Evolutionary conservation across 768 basidiomycete genomes (phyloP), one percentile per base, ranked within the genome.

Genomic region (Solioccasus polychromus): DNA sequence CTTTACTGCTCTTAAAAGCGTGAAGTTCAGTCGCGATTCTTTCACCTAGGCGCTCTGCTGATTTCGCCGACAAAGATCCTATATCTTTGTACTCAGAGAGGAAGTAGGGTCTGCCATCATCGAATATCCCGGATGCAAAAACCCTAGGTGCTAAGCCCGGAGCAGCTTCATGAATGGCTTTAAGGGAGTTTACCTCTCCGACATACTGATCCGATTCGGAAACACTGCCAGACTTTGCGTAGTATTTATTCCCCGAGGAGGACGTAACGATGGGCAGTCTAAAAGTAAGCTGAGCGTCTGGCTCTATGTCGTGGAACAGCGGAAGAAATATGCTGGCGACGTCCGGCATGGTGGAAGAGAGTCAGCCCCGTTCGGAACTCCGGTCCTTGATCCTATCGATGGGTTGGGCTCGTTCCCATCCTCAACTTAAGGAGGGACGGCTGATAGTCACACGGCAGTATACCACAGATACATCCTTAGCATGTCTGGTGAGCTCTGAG

Each of bases 31-130:
- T 75, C 1, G 86, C 87, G 44, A 91, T 53, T 34, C 83, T 72
- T 61, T 71, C 71, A 8, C 78, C 88, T 7, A 90, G 71, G 11
- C 65, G 55, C 37, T 64, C 62, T 3, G 78, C 82, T 11, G 79
- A 68, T 15, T 63, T 52, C 19, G 65, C 60, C 11, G 73, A 72
- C 14, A 90, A 67, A 24, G 70, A 54, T 1, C 63, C 60, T 14
- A 89, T 64, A 26, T 80, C 71, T 59, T 80, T 87, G 71, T 86
- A 88, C 60, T 89, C 83, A 0, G 83, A 85, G 36, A 90, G 73
- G 66, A 89, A 84, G 60, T 75, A 85, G 0, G 85, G 84, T 26
- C 56, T 62, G 9, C 74, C 60, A 15, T 57, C 55, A 11, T 57
- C 46, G 24, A 50, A 19, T 17, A 71, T 44, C 4, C 82, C 83